Evolutionary conservation across 1,284 basidiomycete species (phyloP).

Genomic region (Tylopilus sp.): DNA sequence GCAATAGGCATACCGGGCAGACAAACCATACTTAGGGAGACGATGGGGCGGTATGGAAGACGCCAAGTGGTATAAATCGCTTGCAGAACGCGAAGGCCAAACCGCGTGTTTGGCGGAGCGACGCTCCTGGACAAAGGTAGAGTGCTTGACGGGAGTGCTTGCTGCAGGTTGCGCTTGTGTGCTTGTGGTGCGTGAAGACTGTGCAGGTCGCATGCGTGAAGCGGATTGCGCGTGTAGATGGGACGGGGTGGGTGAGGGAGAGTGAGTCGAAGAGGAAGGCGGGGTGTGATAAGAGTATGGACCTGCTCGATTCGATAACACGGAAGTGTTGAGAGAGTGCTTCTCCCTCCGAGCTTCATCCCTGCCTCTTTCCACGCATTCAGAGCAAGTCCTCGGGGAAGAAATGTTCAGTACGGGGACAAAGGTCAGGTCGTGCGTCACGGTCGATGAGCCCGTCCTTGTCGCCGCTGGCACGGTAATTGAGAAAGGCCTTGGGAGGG

Average conservation of each 20-base stretch:
- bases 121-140: constrained; percentile 5
- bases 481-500: constrained; percentile 27
- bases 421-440: not conserved
- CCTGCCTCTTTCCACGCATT: not conserved
- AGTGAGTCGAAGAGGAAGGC: not conserved
- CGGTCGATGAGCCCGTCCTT: not conserved
- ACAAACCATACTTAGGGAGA: not conserved
- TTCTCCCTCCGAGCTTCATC: not conserved
- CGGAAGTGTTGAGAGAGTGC: too few relatives aligned
- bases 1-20: not conserved
- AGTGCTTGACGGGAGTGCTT: not conserved
- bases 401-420: not conserved
- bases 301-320: not conserved
- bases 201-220: not conserved
- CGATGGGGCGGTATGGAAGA: not conserved
- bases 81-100: constrained; percentile 24
- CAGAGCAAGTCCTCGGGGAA: constrained; percentile 3
- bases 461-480: constrained; percentile 9
- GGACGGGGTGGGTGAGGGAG: not conserved
- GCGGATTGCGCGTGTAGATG: not conserved
- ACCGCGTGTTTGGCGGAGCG: constrained; percentile 10
- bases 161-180: not conserved
- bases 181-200: not conserved
- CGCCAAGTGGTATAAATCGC: constrained; percentile 17
- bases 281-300: constrained; percentile 2